phyloP scores from a whole-genome alignment of 768 basidiomycete genomes.

The Termitomyces sp. region DNA sequence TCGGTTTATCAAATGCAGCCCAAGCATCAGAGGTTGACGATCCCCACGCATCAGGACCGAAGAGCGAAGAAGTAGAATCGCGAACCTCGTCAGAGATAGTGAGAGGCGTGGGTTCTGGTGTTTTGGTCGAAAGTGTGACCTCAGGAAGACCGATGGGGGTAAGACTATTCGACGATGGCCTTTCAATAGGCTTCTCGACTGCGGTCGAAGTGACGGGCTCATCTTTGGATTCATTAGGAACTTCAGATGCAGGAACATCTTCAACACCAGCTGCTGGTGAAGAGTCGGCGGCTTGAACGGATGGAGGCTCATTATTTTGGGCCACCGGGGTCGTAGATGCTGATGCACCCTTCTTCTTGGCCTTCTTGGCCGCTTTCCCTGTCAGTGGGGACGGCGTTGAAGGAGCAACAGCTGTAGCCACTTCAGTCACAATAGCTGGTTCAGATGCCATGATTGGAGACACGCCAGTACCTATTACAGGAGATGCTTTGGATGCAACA shows the following conservation, averaged over 20 bases:
- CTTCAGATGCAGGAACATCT: background rate
- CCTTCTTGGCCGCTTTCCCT: slow-evolving; percentile 9
- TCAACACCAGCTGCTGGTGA: slow-evolving; percentile 1
- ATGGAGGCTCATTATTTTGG: slow-evolving; percentile 3
- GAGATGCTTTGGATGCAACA: slow-evolving; percentile 11
- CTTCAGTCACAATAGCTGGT: slow-evolving; percentile 10
- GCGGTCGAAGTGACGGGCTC: slow-evolving; percentile 4
- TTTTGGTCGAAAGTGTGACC: slow-evolving; percentile 10
- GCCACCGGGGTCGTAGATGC: slow-evolving; percentile 11
- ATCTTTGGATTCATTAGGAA: slow-evolving; percentile 15
- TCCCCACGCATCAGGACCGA: slow-evolving; percentile 5
- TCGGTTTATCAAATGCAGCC: slow-evolving; percentile 7
- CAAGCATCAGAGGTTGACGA: slow-evolving; percentile 3
- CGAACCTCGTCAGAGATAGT: slow-evolving; percentile 6
- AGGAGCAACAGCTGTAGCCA: slow-evolving; percentile 1
- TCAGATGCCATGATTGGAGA: slow-evolving; percentile 15
- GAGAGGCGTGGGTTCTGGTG: slow-evolving; percentile 6
- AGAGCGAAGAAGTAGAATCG: slow-evolving; percentile 10
- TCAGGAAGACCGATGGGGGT: slow-evolving; percentile 15
- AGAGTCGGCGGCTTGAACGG: slow-evolving; percentile 4
- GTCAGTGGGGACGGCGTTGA: background rate
- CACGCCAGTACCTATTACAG: slow-evolving; percentile 8
- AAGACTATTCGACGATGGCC: slow-evolving; percentile 9
- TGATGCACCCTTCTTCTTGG: slow-evolving; percentile 11
- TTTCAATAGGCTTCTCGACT: slow-evolving; percentile 2